A percentile compares a stretch with the other conserved stretches of the same genome.
Conservation (phyloP, 1,139 yeast species). For the Pneumocystis carinii region DNA sequence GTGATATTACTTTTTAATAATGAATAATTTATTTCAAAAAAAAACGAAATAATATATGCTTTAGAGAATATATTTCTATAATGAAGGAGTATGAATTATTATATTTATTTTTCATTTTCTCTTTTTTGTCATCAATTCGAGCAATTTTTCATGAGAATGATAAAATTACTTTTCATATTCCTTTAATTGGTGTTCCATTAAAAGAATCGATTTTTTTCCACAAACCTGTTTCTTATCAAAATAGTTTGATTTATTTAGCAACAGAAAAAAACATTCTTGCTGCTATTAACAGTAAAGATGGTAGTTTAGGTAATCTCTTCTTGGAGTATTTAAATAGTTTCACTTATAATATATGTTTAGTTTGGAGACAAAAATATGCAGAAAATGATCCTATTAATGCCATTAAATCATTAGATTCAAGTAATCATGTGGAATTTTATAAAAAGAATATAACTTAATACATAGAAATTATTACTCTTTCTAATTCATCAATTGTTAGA, state of each 20-base stretch:
- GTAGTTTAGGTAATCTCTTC: neutral
- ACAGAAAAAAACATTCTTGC: constrained; percentile 7
- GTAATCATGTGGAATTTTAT: neutral
- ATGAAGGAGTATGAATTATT: neutral
- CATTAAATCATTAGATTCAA: neutral
- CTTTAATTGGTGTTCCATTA: constrained; percentile 7
- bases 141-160: neutral
- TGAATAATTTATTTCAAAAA: neutral
- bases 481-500: neutral
- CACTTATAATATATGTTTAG: neutral
- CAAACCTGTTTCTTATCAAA: constrained; percentile 3
- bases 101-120: neutral
- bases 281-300: constrained; percentile 4
- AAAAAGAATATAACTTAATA: constrained; percentile 2
- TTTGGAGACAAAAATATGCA: constrained; percentile 7
- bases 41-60: neutral
- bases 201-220: constrained; percentile 1
- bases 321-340: neutral
- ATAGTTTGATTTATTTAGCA: constrained; percentile 3
- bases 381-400: neutral
- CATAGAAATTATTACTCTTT: neutral
- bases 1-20: neutral
- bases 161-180: constrained; percentile 4
- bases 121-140: neutral
- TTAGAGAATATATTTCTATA: neutral